Percentiles rank a stretch among this genome's conserved stretches.
These are phyloP conservation scores for Sporothrix sp. DNA, from an alignment of 2,329 filamentous ascomycete genomes.

Conservation along the genomic window DNA sequence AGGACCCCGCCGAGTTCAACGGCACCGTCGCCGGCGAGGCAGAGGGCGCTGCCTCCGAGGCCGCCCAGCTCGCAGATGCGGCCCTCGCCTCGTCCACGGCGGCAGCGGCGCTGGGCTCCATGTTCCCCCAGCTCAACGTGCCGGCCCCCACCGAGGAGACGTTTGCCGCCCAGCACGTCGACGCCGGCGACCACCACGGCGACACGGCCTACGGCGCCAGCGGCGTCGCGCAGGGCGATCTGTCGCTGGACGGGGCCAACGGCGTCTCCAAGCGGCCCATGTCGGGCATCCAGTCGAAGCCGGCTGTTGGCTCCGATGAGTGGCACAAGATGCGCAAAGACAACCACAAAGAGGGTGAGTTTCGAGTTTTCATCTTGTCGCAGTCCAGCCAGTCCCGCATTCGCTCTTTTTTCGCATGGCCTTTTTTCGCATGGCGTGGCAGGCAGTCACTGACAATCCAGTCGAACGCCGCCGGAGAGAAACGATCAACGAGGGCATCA, in stretches of 20 bases:
- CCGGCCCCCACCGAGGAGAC: constrained; percentile 49
- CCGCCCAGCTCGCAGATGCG: too few species aligned
- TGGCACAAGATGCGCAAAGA: constrained; percentile 97
- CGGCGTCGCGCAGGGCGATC: constrained; percentile 29
- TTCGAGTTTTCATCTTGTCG: too few species aligned
- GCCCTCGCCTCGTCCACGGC: constrained; percentile 42
- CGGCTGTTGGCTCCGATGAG: constrained; percentile 87
- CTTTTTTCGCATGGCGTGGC: too few species aligned
- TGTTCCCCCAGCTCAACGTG: constrained; percentile 51
- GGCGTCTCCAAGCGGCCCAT: constrained; percentile 15
- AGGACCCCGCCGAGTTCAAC: constrained; percentile 44
- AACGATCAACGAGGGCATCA: constrained; percentile 98
- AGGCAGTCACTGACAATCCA: too few species aligned
- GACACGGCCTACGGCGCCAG: constrained; percentile 24
- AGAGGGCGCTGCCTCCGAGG: too few species aligned
- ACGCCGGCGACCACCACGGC: constrained; percentile 26
- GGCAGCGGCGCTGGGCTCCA: constrained; percentile 46
- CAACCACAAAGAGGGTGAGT: constrained; percentile 94
- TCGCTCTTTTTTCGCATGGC: too few species aligned
- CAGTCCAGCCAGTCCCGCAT: too few species aligned
- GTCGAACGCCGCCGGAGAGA: constrained; percentile 94
- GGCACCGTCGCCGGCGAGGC: too few species aligned
- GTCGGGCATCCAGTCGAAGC: constrained; percentile 44
- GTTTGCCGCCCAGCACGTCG: constrained; percentile 42
- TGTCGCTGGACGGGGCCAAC: constrained; percentile 21